A percentile compares a stretch with the other conserved stretches of the same genome.
These are phyloP conservation scores for Ceratocystis diversiconidia DNA, from an alignment of 2,329 filamentous ascomycete species.

Conservation along the genomic window DNA sequence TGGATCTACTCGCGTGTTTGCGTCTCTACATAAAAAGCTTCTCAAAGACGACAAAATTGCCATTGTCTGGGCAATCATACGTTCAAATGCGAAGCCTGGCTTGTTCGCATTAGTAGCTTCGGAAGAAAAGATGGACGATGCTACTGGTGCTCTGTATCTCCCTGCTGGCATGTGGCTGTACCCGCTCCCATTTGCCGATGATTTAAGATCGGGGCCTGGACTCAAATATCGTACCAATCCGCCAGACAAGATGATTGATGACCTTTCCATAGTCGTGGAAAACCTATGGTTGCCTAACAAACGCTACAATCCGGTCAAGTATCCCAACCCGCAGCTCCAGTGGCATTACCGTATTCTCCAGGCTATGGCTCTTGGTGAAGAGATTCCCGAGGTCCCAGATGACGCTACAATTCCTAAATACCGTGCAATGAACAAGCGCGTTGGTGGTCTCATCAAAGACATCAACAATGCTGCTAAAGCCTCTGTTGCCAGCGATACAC, in stretches of 20 bases:
- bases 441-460: constrained; percentile 61
- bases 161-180: constrained; percentile 82
- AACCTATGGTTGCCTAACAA: constrained; percentile 80
- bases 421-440: constrained; percentile 77
- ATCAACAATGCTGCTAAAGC: constrained; percentile 52
- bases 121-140: constrained; percentile 47
- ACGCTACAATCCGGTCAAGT: constrained; percentile 69
- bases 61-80: constrained; percentile 77
- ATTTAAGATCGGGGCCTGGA: constrained; percentile 63
- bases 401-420: constrained; percentile 78
- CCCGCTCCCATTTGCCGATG: constrained; percentile 77
- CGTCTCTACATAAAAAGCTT: constrained; percentile 78
- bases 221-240: constrained; percentile 32
- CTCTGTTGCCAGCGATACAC: constrained; percentile 33
- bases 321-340: constrained; percentile 83
- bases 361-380: constrained; percentile 79
- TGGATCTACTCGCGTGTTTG: constrained; percentile 84
- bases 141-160: constrained; percentile 51
- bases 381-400: constrained; percentile 56
- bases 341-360: constrained; percentile 97
- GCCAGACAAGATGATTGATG: constrained; percentile 60
- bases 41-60: constrained; percentile 66
- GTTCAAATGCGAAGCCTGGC: constrained; percentile 63
- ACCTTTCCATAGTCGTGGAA: constrained; percentile 70
- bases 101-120: constrained; percentile 74